Percentiles rank a stretch among this genome's conserved stretches.
Evolutionary conservation across 2,329 filamentous ascomycete genomes (phyloP).

Genomic region (Monosporascus sp.): DNA sequence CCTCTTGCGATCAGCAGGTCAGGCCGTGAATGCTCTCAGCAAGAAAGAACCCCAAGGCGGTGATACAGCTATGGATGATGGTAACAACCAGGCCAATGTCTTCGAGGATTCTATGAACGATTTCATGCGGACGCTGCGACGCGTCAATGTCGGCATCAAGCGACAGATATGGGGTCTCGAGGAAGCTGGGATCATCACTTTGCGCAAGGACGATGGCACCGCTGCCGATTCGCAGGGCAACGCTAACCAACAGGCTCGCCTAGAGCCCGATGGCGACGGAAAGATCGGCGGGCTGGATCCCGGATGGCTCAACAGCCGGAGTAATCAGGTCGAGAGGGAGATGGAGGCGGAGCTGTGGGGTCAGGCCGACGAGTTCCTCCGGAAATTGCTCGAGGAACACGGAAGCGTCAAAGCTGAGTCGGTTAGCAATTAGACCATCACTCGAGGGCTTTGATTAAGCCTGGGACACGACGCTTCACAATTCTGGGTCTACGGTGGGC

Average conservation of each 20-base stretch:
- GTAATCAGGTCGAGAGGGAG: constrained; percentile 72
- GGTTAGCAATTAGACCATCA: background rate
- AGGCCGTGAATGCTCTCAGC: constrained; percentile 59
- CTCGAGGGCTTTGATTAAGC: too few relatives aligned
- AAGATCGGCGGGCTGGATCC: constrained; percentile 66
- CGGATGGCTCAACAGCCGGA: constrained; percentile 83
- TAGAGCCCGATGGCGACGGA: constrained; percentile 51
- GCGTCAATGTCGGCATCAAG: constrained; percentile 68
- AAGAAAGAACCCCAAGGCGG: constrained; percentile 32
- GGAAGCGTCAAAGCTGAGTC: background rate
- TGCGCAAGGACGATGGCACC: constrained; percentile 26
- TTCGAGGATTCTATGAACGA: constrained; percentile 57
- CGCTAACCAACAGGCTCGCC: constrained; percentile 27
- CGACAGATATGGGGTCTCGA: constrained; percentile 75
- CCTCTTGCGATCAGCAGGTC: constrained; percentile 54
- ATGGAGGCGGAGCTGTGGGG: constrained; percentile 79
- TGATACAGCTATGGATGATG: constrained; percentile 17
- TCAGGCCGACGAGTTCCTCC: constrained; percentile 18
- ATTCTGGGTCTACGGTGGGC: background rate
- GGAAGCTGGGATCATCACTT: constrained; percentile 69
- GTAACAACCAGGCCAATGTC: constrained; percentile 45
- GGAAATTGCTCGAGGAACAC: constrained; percentile 8
- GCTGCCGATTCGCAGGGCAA: constrained; percentile 17
- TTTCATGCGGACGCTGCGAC: constrained; percentile 70
- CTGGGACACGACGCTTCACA: background rate